Evolutionary conservation across 1,284 basidiomycete genomes (phyloP).

Genomic region (Entoloma clypeatum): DNA sequence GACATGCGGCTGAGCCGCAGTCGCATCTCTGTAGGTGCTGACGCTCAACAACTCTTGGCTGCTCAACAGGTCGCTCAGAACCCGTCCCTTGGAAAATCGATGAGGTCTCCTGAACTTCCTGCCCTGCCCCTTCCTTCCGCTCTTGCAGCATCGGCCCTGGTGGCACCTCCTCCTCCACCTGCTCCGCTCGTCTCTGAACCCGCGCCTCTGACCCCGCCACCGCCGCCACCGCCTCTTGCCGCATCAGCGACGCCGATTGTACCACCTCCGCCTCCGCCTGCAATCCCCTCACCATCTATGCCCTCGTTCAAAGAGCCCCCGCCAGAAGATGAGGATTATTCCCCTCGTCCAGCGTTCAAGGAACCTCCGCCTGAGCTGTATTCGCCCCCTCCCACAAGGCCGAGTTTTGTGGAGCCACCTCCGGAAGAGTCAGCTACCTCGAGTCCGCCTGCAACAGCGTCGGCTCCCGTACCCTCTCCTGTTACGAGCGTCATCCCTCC

Average conservation of each 20-base stretch:
- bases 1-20: constrained; percentile 83
- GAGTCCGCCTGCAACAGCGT: constrained; percentile 30
- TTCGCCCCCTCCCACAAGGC: constrained; percentile 29
- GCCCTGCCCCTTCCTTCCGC: constrained; percentile 23
- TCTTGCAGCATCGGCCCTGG: constrained; percentile 1
- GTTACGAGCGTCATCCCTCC: constrained; percentile 42
- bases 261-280: constrained; percentile 30
- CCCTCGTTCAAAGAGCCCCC: constrained; percentile 52
- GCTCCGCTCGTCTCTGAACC: constrained; percentile 17
- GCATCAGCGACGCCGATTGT: constrained; percentile 19
- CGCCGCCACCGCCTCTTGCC: constrained; percentile 28
- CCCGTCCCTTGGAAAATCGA: constrained; percentile 35
- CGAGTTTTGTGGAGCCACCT: constrained; percentile 43
- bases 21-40: constrained; percentile 66
- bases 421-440: constrained; percentile 30
- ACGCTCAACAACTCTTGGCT: constrained; percentile 79
- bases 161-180: constrained; percentile 21
- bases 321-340: constrained; percentile 41
- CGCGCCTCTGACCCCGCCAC: constrained; percentile 24
- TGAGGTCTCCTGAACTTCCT: constrained; percentile 39
- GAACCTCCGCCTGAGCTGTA: constrained; percentile 37
- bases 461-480: constrained; percentile 29
- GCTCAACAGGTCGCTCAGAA: constrained; percentile 66
- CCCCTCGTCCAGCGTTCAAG: constrained; percentile 50
- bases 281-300: constrained; percentile 38